Evolutionary conservation across 1,284 basidiomycete species (phyloP).

Genomic region (Ceratobasidium sp.): DNA sequence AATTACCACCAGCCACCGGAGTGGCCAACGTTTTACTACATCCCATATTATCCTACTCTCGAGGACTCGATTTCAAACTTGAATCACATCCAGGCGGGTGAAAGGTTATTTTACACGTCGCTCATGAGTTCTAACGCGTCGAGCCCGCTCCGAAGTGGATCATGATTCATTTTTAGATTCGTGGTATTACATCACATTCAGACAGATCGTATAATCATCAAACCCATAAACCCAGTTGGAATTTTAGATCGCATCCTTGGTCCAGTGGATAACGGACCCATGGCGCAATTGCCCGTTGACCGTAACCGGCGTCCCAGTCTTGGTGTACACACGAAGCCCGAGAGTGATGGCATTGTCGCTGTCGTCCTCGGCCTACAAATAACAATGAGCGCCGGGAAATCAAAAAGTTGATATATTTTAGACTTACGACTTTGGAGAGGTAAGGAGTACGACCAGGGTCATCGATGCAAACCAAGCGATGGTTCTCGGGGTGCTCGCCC

Average conservation of each 20-base stretch:
- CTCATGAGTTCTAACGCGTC: too few relatives aligned
- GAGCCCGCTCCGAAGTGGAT: too few relatives aligned
- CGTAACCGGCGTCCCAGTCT: constrained; percentile 31
- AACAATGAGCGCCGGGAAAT: not conserved
- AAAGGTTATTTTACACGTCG: too few relatives aligned
- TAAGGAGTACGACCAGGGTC: constrained; percentile 36
- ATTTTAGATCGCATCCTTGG: constrained; percentile 35
- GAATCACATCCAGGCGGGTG: too few relatives aligned
- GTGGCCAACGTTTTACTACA: too few relatives aligned
- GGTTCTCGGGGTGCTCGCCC: constrained; percentile 41
- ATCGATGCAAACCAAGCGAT: constrained; percentile 44
- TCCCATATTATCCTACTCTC: too few relatives aligned
- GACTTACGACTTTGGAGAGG: constrained; percentile 13
- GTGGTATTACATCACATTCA: not conserved
- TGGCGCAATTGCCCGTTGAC: constrained; percentile 47
- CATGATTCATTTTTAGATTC: not conserved
- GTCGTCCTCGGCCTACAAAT: constrained; percentile 40
- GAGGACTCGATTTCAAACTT: too few relatives aligned
- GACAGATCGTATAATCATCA: too few relatives aligned
- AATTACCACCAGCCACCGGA: too few relatives aligned
- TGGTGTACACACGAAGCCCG: constrained; percentile 48
- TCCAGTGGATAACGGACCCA: constrained; percentile 44
- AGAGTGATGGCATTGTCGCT: constrained; percentile 45
- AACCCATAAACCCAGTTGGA: too few relatives aligned
- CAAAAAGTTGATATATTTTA: not conserved